Conservation (phyloP, 2,329 filamentous ascomycete species). For the Parastagonospora avenae region DNA sequence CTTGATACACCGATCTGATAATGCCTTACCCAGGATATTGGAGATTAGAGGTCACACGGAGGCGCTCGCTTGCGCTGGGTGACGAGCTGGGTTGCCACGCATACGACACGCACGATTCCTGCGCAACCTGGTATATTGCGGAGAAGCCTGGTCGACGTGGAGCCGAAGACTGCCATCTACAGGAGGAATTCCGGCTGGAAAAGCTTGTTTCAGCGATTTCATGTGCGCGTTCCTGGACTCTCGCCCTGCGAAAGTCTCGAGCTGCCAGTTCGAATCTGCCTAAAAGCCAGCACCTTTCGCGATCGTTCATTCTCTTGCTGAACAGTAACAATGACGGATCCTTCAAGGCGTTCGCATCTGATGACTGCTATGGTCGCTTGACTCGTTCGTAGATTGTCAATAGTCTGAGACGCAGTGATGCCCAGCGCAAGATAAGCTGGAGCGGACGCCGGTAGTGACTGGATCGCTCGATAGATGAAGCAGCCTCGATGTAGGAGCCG, state of each 20-base stretch:
- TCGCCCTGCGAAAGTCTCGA: constrained; percentile 2
- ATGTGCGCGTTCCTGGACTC: constrained; percentile 6
- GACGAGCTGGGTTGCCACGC: constrained; percentile 7
- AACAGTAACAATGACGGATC: background rate
- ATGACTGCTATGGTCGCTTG: constrained; percentile 7
- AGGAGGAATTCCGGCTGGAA: constrained; percentile 14
- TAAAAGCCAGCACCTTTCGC: constrained; percentile 5
- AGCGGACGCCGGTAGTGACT: background rate
- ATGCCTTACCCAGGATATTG: too few species aligned
- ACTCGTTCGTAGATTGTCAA: constrained; percentile 18
- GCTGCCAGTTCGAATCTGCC: constrained; percentile 4
- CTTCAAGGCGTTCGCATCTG: background rate
- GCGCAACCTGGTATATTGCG: constrained; percentile 19
- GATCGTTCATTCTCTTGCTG: background rate
- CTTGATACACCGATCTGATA: background rate
- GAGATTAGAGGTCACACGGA: background rate
- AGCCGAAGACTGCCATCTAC: background rate
- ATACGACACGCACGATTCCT: constrained; percentile 3
- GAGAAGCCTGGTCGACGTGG: constrained; percentile 13
- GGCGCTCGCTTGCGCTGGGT: constrained; percentile 5
- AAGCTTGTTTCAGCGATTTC: constrained; percentile 7
- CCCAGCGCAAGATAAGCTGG: constrained; percentile 13
- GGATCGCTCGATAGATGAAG: constrained; percentile 3
- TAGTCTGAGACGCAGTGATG: constrained; percentile 28
- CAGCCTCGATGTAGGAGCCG: background rate